These are phyloP conservation scores for Primulina tabacum DNA, from an alignment of 257 asterid genomes.

Conservation along the genomic window DNA sequence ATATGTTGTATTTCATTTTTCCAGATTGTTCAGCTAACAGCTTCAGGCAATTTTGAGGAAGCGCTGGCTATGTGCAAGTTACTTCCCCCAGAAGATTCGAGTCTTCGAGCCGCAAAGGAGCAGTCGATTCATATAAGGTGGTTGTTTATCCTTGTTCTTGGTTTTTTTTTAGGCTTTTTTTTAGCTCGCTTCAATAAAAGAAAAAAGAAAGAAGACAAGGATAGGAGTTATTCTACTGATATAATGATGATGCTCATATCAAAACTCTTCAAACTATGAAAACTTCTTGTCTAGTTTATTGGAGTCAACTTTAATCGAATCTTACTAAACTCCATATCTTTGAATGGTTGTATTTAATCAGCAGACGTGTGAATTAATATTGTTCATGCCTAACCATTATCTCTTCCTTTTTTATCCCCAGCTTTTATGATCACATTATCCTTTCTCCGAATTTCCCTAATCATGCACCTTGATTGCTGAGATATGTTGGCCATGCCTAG, in stretches of 20 bases:
- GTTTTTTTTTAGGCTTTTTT: background rate
- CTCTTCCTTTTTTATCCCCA: background rate
- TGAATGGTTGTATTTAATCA: background rate
- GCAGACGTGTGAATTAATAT: slow-evolving; percentile 1
- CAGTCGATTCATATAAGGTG: slow-evolving; percentile 97
- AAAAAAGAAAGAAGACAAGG: slow-evolving; percentile 12
- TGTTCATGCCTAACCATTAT: background rate
- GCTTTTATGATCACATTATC: no score
- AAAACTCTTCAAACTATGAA: background rate
- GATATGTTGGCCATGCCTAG: background rate
- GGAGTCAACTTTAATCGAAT: background rate
- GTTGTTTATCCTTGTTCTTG: slow-evolving; percentile 8
- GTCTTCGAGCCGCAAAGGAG: slow-evolving; percentile 90
- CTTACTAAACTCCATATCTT: background rate
- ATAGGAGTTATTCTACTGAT: slow-evolving; percentile 13
- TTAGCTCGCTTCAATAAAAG: background rate
- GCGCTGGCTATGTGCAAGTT: slow-evolving; percentile 92
- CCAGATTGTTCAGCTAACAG: slow-evolving; percentile 97
- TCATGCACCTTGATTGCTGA: background rate
- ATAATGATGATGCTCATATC: slow-evolving; percentile 5
- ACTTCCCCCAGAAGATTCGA: slow-evolving; percentile 96
- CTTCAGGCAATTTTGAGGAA: slow-evolving; percentile 97
- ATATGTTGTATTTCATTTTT: slow-evolving; percentile 27
- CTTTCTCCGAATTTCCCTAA: no score
- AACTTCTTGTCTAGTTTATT: slow-evolving; percentile 11